Base-by-base conservation (phyloP, 495 filamentous ascomycete genomes). In the Lasiosphaeria hispida region DNA sequence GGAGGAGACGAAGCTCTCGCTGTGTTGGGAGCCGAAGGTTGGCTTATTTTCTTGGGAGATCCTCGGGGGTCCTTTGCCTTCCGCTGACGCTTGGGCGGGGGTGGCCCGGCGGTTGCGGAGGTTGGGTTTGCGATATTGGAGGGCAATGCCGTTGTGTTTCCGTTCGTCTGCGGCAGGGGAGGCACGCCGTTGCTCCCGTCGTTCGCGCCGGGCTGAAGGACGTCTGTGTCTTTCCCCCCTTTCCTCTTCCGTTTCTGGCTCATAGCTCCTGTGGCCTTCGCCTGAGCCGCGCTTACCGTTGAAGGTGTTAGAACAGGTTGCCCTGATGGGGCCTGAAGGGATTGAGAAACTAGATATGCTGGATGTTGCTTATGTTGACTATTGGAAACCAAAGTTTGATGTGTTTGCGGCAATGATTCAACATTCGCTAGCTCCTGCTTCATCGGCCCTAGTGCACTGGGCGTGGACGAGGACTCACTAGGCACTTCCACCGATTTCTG, bases 231-330 rank as follows among this genome's bases (percentile, higher is more conserved):
- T n/a, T 54, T 65, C 0, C 35, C 58, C 0, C 47, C 18, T 33
- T 69, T 69, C 42, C 66, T 60, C 43, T 69, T 71, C 33, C 66
- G 54, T 38, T 71, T 72, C 44, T 70, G 64, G 3, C 52, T 59
- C 4, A 33, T 15, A 15, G 15, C 58, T 15, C 18, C 54, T 11
- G 59, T 3, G 4, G 19, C 13, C 4, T 57, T 62, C 0, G 37
- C 6, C 23, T 57, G 57, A 2, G 48, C 52, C 33, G 53, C 44
- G 10, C 53, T 59, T n/a, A 41, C 58, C 0, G 42, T 40, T 23
- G 63, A 23, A 19, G 64, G 15, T 15, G 41, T 38, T 43, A 48
- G 57, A 17, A 30, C 23, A 30, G 3, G 41, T 13, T 8, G 13
- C 7, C 17, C 43, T 13, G 43, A 23, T 11, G 43, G 15, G 10